Evolutionary conservation across 2,329 filamentous ascomycete genomes (phyloP).

Genomic region (Penicillium occitanis): DNA sequence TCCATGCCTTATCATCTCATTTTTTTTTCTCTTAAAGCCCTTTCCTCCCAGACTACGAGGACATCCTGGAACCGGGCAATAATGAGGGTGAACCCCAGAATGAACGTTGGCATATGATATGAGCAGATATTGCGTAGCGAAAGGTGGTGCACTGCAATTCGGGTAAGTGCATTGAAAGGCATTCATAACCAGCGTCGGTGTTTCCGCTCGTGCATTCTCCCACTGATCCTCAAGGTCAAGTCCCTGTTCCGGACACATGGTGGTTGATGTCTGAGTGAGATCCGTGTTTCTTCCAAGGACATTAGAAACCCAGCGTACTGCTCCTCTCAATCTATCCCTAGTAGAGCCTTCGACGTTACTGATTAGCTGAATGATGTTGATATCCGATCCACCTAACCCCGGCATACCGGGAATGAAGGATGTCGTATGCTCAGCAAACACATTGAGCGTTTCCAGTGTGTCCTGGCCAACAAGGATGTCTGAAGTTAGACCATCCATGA

Average conservation of each 20-base stretch:
- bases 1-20: background rate
- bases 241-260: background rate
- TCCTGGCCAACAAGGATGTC: background rate
- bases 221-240: background rate
- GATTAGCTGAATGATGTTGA: background rate
- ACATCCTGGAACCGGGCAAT: background rate
- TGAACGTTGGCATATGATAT: background rate
- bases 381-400: background rate
- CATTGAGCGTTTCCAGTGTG: background rate
- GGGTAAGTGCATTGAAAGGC: background rate
- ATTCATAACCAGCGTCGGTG: background rate
- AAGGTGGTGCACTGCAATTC: background rate
- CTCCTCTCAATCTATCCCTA: background rate
- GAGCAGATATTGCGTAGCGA: background rate
- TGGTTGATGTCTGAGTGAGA: background rate
- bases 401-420: background rate
- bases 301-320: background rate
- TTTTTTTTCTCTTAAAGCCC: background rate
- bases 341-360: background rate
- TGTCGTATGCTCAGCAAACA: background rate
- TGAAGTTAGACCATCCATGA: background rate
- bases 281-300: background rate
- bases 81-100: background rate
- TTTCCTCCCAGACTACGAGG: background rate
- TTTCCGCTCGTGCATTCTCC: background rate